Evolutionary conservation across 257 asterid genomes (phyloP).

Genomic region (Nicotiana benthamiana): DNA sequence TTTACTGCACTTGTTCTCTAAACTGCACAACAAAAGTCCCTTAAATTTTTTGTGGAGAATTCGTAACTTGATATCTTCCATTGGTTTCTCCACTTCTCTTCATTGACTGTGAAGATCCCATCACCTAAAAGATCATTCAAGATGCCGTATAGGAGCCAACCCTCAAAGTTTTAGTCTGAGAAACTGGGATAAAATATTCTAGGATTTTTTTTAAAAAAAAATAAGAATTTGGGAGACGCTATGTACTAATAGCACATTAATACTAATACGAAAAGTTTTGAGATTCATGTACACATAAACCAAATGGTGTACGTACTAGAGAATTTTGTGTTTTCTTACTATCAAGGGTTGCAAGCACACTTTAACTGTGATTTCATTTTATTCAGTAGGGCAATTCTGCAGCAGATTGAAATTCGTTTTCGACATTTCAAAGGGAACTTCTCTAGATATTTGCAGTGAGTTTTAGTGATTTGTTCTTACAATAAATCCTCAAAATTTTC

Average conservation of each 20-base stretch:
- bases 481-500: not conserved
- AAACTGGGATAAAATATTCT: not conserved
- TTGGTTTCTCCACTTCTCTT: conserved; percentile 64
- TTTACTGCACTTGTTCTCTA: conserved; percentile 40
- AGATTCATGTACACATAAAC: not conserved
- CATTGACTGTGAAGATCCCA: conserved; percentile 74
- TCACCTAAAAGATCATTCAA: conserved; percentile 57
- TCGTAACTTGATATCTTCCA: conserved; percentile 63
- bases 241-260: not conserved
- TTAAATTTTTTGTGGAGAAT: conserved; percentile 57
- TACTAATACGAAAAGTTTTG: not conserved
- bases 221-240: not conserved
- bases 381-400: not conserved
- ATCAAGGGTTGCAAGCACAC: not conserved
- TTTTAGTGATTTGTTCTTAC: not conserved
- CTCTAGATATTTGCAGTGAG: not conserved
- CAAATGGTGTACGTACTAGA: not conserved
- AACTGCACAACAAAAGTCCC: conserved; percentile 55
- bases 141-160: conserved; percentile 31
- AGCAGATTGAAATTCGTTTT: not conserved
- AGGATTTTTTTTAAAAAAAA: too few species aligned
- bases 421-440: not conserved
- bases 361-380: not conserved
- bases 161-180: conserved; percentile 26
- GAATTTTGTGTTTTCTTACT: not conserved